These are phyloP conservation scores for Fraxinus dipetala DNA, from an alignment of 305 asterid genomes.

Conservation along the genomic window DNA sequence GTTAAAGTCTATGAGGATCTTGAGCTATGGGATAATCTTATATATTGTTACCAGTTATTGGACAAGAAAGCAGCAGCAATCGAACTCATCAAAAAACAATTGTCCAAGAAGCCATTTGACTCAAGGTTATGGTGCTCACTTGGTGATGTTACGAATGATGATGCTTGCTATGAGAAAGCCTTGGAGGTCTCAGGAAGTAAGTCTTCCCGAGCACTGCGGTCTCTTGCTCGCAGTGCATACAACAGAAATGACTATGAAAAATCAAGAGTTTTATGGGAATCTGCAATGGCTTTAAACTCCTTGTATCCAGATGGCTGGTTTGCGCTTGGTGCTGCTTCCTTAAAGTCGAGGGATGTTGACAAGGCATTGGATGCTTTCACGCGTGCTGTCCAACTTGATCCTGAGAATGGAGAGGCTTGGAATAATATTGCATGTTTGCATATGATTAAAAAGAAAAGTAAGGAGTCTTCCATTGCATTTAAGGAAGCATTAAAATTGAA, in stretches of 20 bases:
- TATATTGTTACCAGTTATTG: slow-evolving; percentile 73
- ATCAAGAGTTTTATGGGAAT: slow-evolving; percentile 76
- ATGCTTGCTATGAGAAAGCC: slow-evolving; percentile 73
- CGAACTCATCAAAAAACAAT: slow-evolving; percentile 64
- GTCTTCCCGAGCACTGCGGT: slow-evolving; percentile 81
- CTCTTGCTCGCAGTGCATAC: slow-evolving; percentile 94
- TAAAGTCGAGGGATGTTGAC: slow-evolving; percentile 75
- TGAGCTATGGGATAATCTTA: slow-evolving; percentile 96
- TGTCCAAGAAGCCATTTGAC: slow-evolving; percentile 69
- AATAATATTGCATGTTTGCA: slow-evolving; percentile 92
- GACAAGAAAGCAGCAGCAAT: slow-evolving; percentile 94
- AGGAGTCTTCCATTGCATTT: slow-evolving; percentile 85
- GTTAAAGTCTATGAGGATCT: slow-evolving; percentile 79
- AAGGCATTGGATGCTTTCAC: slow-evolving; percentile 90
- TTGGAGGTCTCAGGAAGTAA: slow-evolving; percentile 73
- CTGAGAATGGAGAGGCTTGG: slow-evolving; percentile 99
- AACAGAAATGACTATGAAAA: slow-evolving; percentile 74
- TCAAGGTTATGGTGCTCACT: slow-evolving; percentile 94
- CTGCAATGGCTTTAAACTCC: slow-evolving; percentile 88
- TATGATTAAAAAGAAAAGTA: slow-evolving; percentile 73
- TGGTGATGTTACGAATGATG: slow-evolving; percentile 83
- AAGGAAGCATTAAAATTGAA: slow-evolving; percentile 91
- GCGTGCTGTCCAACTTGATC: slow-evolving; percentile 88
- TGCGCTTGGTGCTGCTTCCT: slow-evolving; percentile 92
- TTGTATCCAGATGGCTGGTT: slow-evolving; percentile 95